Percentiles rank a stretch among this genome's conserved stretches.
Conservation (phyloP, 352 stramenopile species). For the Achlya hypogyna region DNA sequence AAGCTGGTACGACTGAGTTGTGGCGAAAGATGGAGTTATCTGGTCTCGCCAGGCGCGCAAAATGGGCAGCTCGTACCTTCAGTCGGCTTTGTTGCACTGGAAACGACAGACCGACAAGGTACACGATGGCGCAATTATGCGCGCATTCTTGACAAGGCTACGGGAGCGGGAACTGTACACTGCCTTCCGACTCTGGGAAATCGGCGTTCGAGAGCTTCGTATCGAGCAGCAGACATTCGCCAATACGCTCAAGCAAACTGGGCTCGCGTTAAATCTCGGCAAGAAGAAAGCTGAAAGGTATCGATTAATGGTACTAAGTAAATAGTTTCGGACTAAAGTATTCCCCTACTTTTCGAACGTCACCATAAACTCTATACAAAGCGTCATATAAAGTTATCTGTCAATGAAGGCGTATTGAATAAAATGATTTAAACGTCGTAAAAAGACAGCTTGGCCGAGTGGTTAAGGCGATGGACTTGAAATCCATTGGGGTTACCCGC, state of each 20-base stretch:
- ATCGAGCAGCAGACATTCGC: slow-evolving; percentile 1
- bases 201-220: not conserved
- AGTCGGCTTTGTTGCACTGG: not conserved
- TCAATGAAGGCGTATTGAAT: not conserved
- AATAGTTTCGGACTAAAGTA: too few relatives aligned
- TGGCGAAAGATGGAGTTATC: not conserved
- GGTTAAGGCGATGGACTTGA: slow-evolving; percentile 20
- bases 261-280: not conserved
- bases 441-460: slow-evolving; percentile 16
- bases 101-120: slow-evolving; percentile 1
- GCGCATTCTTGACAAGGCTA: not conserved
- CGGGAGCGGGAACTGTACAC: not conserved
- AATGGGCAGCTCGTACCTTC: not conserved
- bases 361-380: too few relatives aligned
- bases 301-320: not conserved
- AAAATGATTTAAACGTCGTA: not conserved
- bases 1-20: not conserved
- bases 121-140: not conserved
- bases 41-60: not conserved
- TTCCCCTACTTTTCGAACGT: too few relatives aligned
- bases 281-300: slow-evolving; percentile 1
- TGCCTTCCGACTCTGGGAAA: not conserved
- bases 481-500: slow-evolving; percentile 19
- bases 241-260: not conserved
- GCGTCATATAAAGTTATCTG: too few relatives aligned